Evolutionary conservation across 2,329 filamentous ascomycete species (phyloP).

Genomic region (Cadophora malorum): DNA sequence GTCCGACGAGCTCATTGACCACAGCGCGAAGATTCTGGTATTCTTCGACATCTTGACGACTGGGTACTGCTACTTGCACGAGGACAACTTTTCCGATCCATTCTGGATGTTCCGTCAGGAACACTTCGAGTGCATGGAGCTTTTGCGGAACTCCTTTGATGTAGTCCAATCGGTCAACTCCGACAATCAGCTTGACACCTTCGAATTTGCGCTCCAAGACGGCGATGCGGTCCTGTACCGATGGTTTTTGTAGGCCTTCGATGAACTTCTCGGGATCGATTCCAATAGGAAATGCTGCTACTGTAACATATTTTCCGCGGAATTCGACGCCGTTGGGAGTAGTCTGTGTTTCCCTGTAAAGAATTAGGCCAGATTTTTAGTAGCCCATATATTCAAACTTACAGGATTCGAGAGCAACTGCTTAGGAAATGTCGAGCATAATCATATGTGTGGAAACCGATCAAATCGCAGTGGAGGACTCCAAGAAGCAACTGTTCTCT

Average conservation of each 20-base stretch:
- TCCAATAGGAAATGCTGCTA: slow-evolving; percentile 96
- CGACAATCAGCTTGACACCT: slow-evolving; percentile 94
- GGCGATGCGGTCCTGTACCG: slow-evolving; percentile 86
- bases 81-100: slow-evolving; percentile 98
- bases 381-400: slow-evolving; percentile 45
- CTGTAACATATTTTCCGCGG: slow-evolving; percentile 84
- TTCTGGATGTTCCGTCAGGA: slow-evolving; percentile 94
- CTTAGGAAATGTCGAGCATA: slow-evolving; percentile 98
- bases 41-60: slow-evolving; percentile 93
- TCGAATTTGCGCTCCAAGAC: slow-evolving; percentile 89
- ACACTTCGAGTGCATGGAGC: slow-evolving; percentile 93
- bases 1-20: slow-evolving; percentile 94
- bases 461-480: slow-evolving; percentile 89
- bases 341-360: slow-evolving; percentile 66
- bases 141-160: slow-evolving; percentile 99
- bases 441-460: slow-evolving; percentile 98
- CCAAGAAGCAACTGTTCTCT: slow-evolving; percentile 87
- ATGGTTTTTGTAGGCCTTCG: slow-evolving; percentile 83
- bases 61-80: slow-evolving; percentile 94
- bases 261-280: slow-evolving; percentile 98
- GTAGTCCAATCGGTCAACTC: slow-evolving; percentile 95
- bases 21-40: slow-evolving; percentile 96
- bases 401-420: slow-evolving; percentile 93
- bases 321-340: slow-evolving; percentile 95
- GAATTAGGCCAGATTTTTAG: slow-evolving; percentile 7